Base-by-base conservation (phyloP, 257 asterid genomes). In the Jacaranda copaia region DNA sequence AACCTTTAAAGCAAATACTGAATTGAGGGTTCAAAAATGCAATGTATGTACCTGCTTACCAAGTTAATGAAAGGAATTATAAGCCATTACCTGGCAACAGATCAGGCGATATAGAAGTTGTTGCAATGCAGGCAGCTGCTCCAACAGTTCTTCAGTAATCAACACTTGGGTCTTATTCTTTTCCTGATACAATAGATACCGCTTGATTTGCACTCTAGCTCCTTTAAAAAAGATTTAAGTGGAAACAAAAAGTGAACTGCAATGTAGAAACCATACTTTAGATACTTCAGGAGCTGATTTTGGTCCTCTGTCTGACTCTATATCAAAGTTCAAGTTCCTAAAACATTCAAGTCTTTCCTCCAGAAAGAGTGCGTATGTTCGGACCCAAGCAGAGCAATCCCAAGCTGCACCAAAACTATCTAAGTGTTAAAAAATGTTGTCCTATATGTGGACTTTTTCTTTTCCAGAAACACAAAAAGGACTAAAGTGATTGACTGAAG, bases 321-420 rank as follows among this genome's bases (percentile, higher is more conserved):
- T 83, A 70, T 94, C 97, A 56, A 80, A 84, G 70, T 78, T 81
- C 76, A 92, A 76, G 64, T 81, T 81, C 76, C 97, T 85, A 75
- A 86, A 89, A 56, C 97, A 94, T 81, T 92, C 97, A 0, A 92
- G 80, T 71, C 97, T 88, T 87, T 94, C 97, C 88, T 94, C 98
- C 3, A 94, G 76, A 88, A 85, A 94, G 32, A 90, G 88, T 11
- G 97, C 97, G 66, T 94, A 94, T 10, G 97, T 78, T 18, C 98
- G 85, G 1, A 94, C 89, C 96, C 98, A 94, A 25, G 94, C 90
- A 45, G 97, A 89, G 82, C 98, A 94, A 82, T 94, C 98, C 97
- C 97, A 94, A 61, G 98, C 98, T 94, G 89, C 87, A 87, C 40
- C 13, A 61, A 7, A 61, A 78, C 73, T 48, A n/a, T n/a, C n/a